Conservation (phyloP, 192 early-diverging fungal genomes). For the Dissophora globulifera region DNA sequence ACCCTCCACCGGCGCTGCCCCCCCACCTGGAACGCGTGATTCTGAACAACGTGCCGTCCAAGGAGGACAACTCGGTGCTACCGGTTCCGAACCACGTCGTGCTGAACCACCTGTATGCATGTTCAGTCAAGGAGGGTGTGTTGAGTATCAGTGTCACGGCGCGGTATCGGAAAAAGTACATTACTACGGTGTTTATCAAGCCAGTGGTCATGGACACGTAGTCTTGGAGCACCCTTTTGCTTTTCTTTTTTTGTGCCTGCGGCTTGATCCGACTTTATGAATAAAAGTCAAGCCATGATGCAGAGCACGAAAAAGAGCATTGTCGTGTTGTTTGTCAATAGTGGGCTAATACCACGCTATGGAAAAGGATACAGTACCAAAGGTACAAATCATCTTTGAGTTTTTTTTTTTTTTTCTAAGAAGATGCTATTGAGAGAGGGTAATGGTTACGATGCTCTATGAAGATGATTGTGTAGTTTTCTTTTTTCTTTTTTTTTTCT, state of each 20-base stretch:
- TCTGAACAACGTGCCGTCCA: slow-evolving; percentile 78
- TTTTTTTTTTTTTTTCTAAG: no score
- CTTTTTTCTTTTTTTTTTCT: no score
- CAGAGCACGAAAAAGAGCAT: no score
- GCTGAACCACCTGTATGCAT: slow-evolving; percentile 96
- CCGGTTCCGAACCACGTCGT: slow-evolving; percentile 94
- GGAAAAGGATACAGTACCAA: no score
- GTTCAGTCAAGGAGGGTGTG: slow-evolving; percentile 93
- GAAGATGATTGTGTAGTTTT: no score
- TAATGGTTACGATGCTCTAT: no score
- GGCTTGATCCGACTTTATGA: no score
- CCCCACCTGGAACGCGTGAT: slow-evolving; percentile 94
- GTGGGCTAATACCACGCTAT: no score
- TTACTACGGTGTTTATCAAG: slow-evolving; percentile 51
- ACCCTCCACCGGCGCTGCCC: slow-evolving; percentile 87
- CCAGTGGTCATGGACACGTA: slow-evolving; percentile 32
- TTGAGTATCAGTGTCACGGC: slow-evolving; percentile 93
- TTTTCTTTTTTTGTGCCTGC: background rate
- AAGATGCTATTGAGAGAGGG: no score
- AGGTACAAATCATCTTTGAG: no score
- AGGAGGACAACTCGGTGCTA: slow-evolving; percentile 83
- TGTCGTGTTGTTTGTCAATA: no score
- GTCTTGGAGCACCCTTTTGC: background rate
- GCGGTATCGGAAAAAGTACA: slow-evolving; percentile 90
- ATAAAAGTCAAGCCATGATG: no score